Evolutionary conservation across 108 stramenopile species (phyloP), one percentile per base, ranked within the genome.

Genomic region (Heterococcus sp.): DNA sequence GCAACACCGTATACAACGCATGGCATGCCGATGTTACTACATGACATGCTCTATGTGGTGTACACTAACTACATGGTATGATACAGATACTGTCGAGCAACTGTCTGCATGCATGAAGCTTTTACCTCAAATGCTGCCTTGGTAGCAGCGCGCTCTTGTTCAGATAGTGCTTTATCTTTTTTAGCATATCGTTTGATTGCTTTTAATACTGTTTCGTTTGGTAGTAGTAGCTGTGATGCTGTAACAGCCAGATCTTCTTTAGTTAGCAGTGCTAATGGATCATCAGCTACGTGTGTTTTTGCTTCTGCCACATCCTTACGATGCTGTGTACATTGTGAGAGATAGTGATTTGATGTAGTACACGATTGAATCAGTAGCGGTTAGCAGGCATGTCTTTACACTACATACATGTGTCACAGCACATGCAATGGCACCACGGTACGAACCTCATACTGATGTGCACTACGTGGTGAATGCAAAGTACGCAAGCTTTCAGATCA

Each of bases 131-230:
- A 58, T 58, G 46, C 46, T 14, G 46, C 46, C 46, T 58, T 58
- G 21, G 8, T 58, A 8, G 14, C 21, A 58, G 46, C 46, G 21
- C 14, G 14, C 8, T 58, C 46, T 21, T 58, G 14, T 21, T 58
- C 21, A 8, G 8, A 21, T 21, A 14, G 46, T 58, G 46, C 14
- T 58, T 8, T 58, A 21, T 21, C 21, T 58, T 58, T 21, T 58
- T 21, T 21, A 8, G 46, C 46, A 8, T 58, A 71, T 33, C 83
- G 65, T 58, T 75, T 40, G 28, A 84, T 38, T 4, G 86, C 82
- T 46, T 75, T 68, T 5, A 71, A 37, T 21, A 84, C 83, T 2
- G 75, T 87, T 71, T 87, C 86, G 28, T 78, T 84, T 8, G 78
- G 84, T 32, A 34, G 35, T 5, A 87, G 58, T 34, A 87, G 28